Base-by-base conservation (phyloP, 2,329 filamentous ascomycete species). In the Fusarium paranaense region DNA sequence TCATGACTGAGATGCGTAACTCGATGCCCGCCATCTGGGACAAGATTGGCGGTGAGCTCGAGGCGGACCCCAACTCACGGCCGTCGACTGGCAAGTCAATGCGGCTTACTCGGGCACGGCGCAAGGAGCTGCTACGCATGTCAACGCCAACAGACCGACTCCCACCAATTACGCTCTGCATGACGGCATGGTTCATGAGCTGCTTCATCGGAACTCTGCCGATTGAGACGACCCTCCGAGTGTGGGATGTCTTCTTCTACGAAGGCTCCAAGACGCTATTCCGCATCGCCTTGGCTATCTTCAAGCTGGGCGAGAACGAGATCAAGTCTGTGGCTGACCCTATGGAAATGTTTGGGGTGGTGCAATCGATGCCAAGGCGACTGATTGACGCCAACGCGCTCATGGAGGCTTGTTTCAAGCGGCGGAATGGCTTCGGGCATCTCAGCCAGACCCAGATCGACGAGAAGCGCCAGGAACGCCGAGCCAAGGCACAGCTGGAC, bases 181-280 rank as follows among this genome's bases (percentile, higher is more conserved):
- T 97, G 82, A 98, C 95, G 11, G 94, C 95, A 5, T 98, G 96
- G 96, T 97, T 98, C 82, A 98, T 98, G 96, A 97, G 94, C 58
- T 94, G 97, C 78, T 98, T 97, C 82, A 97, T 98, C 70, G 95
- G 95, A 62, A 97, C 94, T 0, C 86, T 98, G 20, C 96, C 96
- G 2, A 95, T 97, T 71, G 96, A 98, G 84, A 95, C 93, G 20
- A 96, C 95, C 0, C 88, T 98, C 20, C 93, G 96, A 9, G 94
- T 98, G 2, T 98, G 96, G 96, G 96, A 98, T 78, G 91, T 95
- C 1, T 95, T 98, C 80, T 97, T 98, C 82, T 98, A 97, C 82
- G 96, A 98, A 83, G 96, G 96, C 5, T 95, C 93, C 58, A 97
- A 97, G 82, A 98, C 95, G 0, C 89, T 98, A 8, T 98, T 98